Percentiles rank a stretch among this genome's conserved stretches.
These are phyloP conservation scores for Xylaria longipes DNA, from an alignment of 495 filamentous ascomycete genomes.

Conservation along the genomic window DNA sequence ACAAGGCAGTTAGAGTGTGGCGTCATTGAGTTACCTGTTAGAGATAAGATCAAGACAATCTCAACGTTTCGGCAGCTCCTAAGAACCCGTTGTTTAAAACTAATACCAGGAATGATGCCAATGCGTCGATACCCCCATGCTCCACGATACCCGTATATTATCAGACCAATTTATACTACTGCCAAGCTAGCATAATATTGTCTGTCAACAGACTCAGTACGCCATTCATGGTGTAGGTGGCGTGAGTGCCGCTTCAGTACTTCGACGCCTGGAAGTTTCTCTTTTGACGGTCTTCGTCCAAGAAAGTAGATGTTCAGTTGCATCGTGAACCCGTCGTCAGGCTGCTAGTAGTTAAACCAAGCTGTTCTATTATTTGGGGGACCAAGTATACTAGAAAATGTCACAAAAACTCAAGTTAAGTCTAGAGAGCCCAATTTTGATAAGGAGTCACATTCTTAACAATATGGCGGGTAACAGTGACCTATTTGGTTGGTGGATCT, in stretches of 20 bases:
- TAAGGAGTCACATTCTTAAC: too few species aligned
- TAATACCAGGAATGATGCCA: background rate
- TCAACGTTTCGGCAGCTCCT: background rate
- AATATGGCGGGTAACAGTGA: too few species aligned
- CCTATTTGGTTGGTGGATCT: too few species aligned
- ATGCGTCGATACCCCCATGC: slow-evolving; percentile 8
- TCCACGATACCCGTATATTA: background rate
- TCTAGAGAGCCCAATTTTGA: too few species aligned
- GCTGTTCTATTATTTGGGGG: background rate
- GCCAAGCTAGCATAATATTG: background rate
- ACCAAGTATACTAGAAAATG: background rate
- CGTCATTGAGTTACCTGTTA: slow-evolving; percentile 52
- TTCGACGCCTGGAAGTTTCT: background rate
- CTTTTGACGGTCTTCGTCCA: background rate
- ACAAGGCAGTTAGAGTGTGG: slow-evolving; percentile 90
- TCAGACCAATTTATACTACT: background rate
- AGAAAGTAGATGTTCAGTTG: background rate
- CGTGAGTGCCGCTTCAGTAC: background rate
- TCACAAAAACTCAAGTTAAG: background rate
- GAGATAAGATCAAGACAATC: background rate
- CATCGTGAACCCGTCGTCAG: background rate
- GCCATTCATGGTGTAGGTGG: background rate
- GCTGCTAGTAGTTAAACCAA: background rate
- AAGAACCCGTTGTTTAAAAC: background rate
- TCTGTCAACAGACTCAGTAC: background rate